Conservation (phyloP, 2,329 filamentous ascomycete species). For the Paracoccidioides lutzii region DNA sequence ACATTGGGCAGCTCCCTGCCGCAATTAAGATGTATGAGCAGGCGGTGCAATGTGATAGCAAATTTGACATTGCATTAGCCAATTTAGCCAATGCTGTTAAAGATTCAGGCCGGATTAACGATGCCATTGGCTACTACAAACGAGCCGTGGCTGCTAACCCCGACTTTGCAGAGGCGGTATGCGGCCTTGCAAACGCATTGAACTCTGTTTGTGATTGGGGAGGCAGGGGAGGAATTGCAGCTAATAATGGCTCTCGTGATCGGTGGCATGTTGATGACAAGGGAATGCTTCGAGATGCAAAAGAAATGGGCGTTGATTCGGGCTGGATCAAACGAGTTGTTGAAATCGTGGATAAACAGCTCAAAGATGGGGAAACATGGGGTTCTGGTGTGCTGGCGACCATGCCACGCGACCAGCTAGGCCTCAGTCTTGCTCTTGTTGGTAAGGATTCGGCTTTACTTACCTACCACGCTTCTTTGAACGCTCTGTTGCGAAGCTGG, state of each 20-base stretch:
- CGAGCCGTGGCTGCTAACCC: slow-evolving; percentile 85
- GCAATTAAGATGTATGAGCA: slow-evolving; percentile 97
- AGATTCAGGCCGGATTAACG: slow-evolving; percentile 80
- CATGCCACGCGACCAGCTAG: slow-evolving; percentile 40
- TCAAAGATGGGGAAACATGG: slow-evolving; percentile 77
- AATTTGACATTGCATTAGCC: slow-evolving; percentile 90
- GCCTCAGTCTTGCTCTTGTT: slow-evolving; percentile 34
- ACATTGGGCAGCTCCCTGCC: slow-evolving; percentile 81
- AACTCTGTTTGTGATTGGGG: slow-evolving; percentile 96
- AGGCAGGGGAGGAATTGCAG: slow-evolving; percentile 71
- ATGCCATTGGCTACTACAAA: slow-evolving; percentile 85
- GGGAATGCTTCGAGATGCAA: slow-evolving; percentile 69
- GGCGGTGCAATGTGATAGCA: slow-evolving; percentile 81
- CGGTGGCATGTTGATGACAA: slow-evolving; percentile 85
- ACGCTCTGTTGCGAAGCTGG: slow-evolving; percentile 44
- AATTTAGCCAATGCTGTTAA: slow-evolving; percentile 97
- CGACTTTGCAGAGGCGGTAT: slow-evolving; percentile 92
- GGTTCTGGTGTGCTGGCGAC: slow-evolving; percentile 57
- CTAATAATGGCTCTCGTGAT: slow-evolving; percentile 62
- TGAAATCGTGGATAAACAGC: slow-evolving; percentile 77
- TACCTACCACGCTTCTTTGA: slow-evolving; percentile 19
- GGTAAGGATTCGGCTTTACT: slow-evolving; percentile 19
- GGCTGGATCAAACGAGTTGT: slow-evolving; percentile 87
- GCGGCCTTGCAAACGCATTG: slow-evolving; percentile 82
- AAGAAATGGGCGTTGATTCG: slow-evolving; percentile 45